Evolutionary conservation across 331 rosid species (phyloP).

Genomic region (Phaseolus coccineus): DNA sequence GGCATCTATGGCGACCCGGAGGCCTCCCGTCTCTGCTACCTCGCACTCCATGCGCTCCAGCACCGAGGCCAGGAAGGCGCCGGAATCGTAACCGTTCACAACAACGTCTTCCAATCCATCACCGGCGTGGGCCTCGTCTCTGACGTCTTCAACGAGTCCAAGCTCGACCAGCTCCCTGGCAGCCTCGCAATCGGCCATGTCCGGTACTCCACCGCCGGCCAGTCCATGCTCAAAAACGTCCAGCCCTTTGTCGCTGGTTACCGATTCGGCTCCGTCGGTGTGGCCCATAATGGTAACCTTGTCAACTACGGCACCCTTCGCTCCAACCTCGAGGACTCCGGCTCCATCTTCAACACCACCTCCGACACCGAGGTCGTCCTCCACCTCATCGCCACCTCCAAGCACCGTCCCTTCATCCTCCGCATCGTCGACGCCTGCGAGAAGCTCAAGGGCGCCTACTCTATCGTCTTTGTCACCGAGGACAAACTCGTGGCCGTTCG

Average conservation of each 20-base stretch:
- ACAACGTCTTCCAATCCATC: constrained; percentile 74
- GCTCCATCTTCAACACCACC: constrained; percentile 90
- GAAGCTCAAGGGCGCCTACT: constrained; percentile 87
- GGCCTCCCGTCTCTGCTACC: constrained; percentile 80
- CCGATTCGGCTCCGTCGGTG: constrained; percentile 92
- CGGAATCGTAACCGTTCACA: constrained; percentile 75
- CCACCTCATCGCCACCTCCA: constrained; percentile 88
- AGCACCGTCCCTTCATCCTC: constrained; percentile 73
- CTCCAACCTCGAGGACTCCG: constrained; percentile 72
- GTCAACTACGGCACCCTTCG: constrained; percentile 75
- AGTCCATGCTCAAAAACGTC: constrained; percentile 94
- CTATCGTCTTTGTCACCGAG: constrained; percentile 82
- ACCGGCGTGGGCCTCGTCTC: constrained; percentile 93
- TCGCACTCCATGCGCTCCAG: constrained; percentile 92
- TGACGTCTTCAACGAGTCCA: constrained; percentile 77
- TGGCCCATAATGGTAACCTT: constrained; percentile 91
- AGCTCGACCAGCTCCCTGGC: constrained; percentile 84
- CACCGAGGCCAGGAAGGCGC: constrained; percentile 99
- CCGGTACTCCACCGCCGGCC: constrained; percentile 87
- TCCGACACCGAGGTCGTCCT: constrained; percentile 95
- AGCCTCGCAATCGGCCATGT: constrained; percentile 85
- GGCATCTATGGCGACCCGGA: constrained; percentile 90
- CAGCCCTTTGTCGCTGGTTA: constrained; percentile 96
- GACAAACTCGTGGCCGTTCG: constrained; percentile 90
- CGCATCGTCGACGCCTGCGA: constrained; percentile 94